These are phyloP conservation scores for Pneumocystis jirovecii DNA, from an alignment of 1,139 yeast genomes.

Conservation along the genomic window DNA sequence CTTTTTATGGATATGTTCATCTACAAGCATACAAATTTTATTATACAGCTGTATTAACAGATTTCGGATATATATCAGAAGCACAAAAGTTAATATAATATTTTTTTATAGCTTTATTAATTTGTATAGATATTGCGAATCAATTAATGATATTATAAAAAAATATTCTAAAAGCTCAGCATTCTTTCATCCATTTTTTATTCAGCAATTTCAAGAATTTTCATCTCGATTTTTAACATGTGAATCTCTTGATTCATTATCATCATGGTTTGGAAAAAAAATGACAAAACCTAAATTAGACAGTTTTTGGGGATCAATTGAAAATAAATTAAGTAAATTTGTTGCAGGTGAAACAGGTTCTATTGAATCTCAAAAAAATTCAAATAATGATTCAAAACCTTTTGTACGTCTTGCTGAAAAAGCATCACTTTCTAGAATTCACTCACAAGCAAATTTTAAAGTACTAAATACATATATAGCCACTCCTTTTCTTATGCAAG, in stretches of 20 bases:
- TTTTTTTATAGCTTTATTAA: background rate
- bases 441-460: slow-evolving; percentile 5
- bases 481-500: background rate
- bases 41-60: slow-evolving; percentile 53
- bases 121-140: slow-evolving; percentile 33
- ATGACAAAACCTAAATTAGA: slow-evolving; percentile 66
- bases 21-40: slow-evolving; percentile 40
- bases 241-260: slow-evolving; percentile 20
- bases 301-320: slow-evolving; percentile 75
- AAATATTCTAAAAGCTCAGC: slow-evolving; percentile 24
- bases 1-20: slow-evolving; percentile 33
- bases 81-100: slow-evolving; percentile 31
- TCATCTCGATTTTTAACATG: slow-evolving; percentile 14
- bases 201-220: slow-evolving; percentile 27
- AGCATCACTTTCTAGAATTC: slow-evolving; percentile 19
- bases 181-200: slow-evolving; percentile 24
- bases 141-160: slow-evolving; percentile 27
- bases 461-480: background rate
- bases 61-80: slow-evolving; percentile 40
- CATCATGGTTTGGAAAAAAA: slow-evolving; percentile 51
- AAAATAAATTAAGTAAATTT: slow-evolving; percentile 62
- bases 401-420: slow-evolving; percentile 16
- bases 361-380: slow-evolving; percentile 25
- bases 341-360: slow-evolving; percentile 60
- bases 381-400: slow-evolving; percentile 1